Conservation (phyloP, 176 grass and related monocot species). For the Stipa capillata region DNA sequence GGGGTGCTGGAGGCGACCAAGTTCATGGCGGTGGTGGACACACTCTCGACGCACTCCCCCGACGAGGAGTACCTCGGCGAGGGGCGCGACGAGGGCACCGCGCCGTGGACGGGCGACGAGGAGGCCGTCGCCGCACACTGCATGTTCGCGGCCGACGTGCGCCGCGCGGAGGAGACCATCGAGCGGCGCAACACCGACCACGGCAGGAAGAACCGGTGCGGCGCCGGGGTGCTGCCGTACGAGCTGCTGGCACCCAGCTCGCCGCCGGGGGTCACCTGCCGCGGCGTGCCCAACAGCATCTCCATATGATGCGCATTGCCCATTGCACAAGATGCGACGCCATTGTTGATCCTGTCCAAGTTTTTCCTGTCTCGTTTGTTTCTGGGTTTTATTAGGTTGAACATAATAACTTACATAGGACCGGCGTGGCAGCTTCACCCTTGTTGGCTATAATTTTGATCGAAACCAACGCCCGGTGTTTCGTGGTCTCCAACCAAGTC, state of each 20-base stretch:
- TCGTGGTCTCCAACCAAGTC: too few species aligned
- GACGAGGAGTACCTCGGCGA: conserved; percentile 98
- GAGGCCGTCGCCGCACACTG: conserved; percentile 42
- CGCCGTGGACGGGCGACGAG: conserved; percentile 74
- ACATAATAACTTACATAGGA: too few species aligned
- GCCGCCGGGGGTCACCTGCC: conserved; percentile 77
- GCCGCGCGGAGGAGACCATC: conserved; percentile 66
- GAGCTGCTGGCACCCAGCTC: conserved; percentile 90
- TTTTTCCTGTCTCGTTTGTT: background rate
- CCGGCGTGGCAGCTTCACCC: too few species aligned
- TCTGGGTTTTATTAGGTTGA: background rate
- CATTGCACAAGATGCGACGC: background rate
- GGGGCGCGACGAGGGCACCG: conserved; percentile 35
- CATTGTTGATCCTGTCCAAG: background rate
- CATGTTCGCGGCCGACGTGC: conserved; percentile 62
- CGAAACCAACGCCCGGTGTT: too few species aligned
- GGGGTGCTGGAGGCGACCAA: conserved; percentile 91
- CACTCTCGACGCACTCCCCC: conserved; percentile 92
- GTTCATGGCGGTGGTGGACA: conserved; percentile 99
- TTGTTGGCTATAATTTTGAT: too few species aligned
- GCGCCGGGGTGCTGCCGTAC: conserved; percentile 88
- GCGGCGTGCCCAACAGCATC: conserved; percentile 95
- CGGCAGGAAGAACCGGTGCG: conserved; percentile 57
- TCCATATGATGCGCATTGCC: conserved; percentile 47
- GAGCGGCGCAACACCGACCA: conserved; percentile 57